Conservation (phyloP, 108 stramenopile genomes). For the Aurantiochytrium sp. region DNA sequence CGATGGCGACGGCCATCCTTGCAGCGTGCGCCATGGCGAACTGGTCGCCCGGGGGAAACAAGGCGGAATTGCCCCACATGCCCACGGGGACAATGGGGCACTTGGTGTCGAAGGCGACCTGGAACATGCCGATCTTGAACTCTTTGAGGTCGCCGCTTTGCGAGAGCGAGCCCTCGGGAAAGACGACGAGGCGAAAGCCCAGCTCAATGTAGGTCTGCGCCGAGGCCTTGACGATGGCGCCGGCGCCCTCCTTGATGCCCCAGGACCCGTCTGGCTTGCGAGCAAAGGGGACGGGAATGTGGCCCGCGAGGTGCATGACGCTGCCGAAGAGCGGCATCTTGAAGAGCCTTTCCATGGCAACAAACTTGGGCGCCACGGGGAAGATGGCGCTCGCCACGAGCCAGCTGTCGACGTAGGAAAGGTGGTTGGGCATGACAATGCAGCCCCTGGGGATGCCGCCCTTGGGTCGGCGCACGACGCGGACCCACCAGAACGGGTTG, state of each 20-base stretch:
- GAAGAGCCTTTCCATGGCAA: not conserved
- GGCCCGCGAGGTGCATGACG: conserved; percentile 16
- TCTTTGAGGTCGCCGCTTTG: not conserved
- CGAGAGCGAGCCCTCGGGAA: not conserved
- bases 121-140: not conserved
- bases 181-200: not conserved
- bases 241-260: not conserved
- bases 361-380: not conserved
- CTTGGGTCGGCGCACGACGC: not conserved
- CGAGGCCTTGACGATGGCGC: not conserved
- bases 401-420: conserved; percentile 23
- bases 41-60: conserved; percentile 24
- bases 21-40: not conserved
- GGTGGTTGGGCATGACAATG: conserved; percentile 1
- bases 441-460: not conserved
- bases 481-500: conserved; percentile 5
- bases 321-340: not conserved
- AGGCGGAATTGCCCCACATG: not conserved
- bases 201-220: not conserved
- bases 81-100: not conserved
- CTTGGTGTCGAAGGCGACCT: not conserved
- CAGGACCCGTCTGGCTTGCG: not conserved
- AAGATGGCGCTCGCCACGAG: not conserved
- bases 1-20: not conserved
- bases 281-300: not conserved